Evolutionary conservation across 257 asterid genomes (phyloP), one percentile per base, ranked within the genome.

Genomic region (Vinca minor): DNA sequence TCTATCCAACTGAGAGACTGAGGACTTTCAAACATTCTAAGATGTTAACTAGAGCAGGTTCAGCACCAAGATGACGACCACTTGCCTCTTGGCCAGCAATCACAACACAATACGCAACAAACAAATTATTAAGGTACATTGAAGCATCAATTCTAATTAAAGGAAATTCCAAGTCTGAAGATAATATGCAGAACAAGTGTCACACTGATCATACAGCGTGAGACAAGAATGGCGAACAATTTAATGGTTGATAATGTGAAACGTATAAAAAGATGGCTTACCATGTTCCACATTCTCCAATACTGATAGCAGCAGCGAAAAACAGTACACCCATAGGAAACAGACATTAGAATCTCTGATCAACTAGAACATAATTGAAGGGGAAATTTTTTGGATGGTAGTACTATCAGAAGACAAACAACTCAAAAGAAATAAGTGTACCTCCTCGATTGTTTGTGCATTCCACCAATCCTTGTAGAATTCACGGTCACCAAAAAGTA

Each of bases 231-330:
- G 29, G 13, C 3, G 15, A 13, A 15, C 35, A 41, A 26, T 7
- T 3, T n/a, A 2, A 32, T 11, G 47, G 42, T 44, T 32, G 28
- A 49, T 3, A 55, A 54, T 21, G 32, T 18, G 12, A 17, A 29
- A 71, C 3, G 4, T 1, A 23, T 2, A 31, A 6, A 18, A 2
- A 10, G 8, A 3, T 14, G n/a, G n/a, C 53, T 18, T 81, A 93
- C 99, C 97, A 93, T 85, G 74, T 93, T 89, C 99, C 99, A 93
- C 96, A 87, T 84, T 79, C 99, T 87, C 99, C 99, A 93, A 68
- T 93, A 93, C 99, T 93, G 87, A 66, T 53, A 70, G 77, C 76
- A 74, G 74, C 84, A 50, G 71, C 73, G 61, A 66, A 38, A 65
- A 34, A 65, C 69, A 69, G n/a, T 70, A 57, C 78, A 72, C 34